A percentile compares a stretch with the other conserved stretches of the same genome.
Evolutionary conservation across 495 filamentous ascomycete genomes (phyloP).

Genomic region (Aspergillus hancockii): DNA sequence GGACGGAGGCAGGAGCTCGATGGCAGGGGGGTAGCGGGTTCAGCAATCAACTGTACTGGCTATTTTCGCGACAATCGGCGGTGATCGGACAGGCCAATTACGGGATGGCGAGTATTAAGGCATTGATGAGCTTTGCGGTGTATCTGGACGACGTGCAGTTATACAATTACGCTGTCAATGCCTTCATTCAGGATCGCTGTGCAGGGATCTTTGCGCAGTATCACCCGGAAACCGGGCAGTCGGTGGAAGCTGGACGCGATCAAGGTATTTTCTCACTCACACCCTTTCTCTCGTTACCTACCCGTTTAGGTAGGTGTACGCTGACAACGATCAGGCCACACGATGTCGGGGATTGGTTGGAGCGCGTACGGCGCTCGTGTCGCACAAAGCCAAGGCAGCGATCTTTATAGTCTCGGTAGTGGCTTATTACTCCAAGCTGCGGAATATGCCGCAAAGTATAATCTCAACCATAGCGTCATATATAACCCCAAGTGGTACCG

Average conservation of each 20-base stretch:
- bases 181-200: constrained; percentile 32
- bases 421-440: constrained; percentile 33
- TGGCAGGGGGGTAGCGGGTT: constrained; percentile 37
- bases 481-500: constrained; percentile 36
- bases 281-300: not conserved
- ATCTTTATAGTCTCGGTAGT: constrained; percentile 31
- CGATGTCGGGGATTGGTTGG: constrained; percentile 30
- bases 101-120: constrained; percentile 31
- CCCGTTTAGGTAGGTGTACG: not conserved
- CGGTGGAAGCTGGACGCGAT: constrained; percentile 17
- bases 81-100: constrained; percentile 34
- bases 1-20: constrained; percentile 34
- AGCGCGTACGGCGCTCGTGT: constrained; percentile 26
- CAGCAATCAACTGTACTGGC: constrained; percentile 40
- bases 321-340: constrained; percentile 6
- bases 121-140: constrained; percentile 37
- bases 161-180: constrained; percentile 36
- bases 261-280: not conserved
- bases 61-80: constrained; percentile 33
- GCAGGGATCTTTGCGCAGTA: constrained; percentile 23
- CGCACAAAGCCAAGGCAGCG: constrained; percentile 33
- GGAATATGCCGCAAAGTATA: constrained; percentile 39
- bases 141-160: constrained; percentile 40
- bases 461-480: constrained; percentile 30
- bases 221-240: constrained; percentile 31